These are phyloP conservation scores for Oenanthe sinensis DNA, from an alignment of 129 eudicot species.

Conservation along the genomic window DNA sequence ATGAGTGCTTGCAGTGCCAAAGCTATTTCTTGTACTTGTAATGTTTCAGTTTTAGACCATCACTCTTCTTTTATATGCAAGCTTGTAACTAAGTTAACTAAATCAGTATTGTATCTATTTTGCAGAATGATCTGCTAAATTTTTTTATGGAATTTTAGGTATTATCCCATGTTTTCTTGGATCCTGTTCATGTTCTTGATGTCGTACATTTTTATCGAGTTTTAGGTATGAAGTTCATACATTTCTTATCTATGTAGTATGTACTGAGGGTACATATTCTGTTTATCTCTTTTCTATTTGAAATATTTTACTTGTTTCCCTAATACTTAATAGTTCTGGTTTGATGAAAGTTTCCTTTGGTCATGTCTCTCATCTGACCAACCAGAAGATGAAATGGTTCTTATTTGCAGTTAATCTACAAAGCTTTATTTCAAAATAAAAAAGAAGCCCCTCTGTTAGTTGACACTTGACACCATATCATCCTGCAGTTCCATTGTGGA, in stretches of 20 bases:
- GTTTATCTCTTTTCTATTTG: background rate
- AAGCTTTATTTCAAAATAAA: background rate
- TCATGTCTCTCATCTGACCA: background rate
- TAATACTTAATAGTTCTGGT: no score
- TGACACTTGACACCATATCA: background rate
- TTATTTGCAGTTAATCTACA: background rate
- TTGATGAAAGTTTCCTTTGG: background rate
- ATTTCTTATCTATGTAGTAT: background rate
- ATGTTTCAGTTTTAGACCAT: background rate
- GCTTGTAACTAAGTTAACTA: background rate
- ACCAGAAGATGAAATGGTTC: background rate
- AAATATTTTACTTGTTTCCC: background rate
- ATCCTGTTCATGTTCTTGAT: background rate
- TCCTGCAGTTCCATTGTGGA: background rate
- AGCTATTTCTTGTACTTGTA: background rate
- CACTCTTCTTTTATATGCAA: background rate
- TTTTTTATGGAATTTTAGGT: background rate
- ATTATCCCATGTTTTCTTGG: background rate
- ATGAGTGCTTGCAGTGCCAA: constrained; percentile 5
- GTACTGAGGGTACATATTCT: background rate
- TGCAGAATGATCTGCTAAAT: background rate
- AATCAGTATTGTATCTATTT: background rate
- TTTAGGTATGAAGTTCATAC: background rate
- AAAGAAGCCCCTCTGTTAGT: background rate
- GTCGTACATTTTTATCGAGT: no score